Evolutionary conservation across 805 yeast species (phyloP), one percentile per base, ranked within the genome.

Genomic region (Yarrowia sp.): DNA sequence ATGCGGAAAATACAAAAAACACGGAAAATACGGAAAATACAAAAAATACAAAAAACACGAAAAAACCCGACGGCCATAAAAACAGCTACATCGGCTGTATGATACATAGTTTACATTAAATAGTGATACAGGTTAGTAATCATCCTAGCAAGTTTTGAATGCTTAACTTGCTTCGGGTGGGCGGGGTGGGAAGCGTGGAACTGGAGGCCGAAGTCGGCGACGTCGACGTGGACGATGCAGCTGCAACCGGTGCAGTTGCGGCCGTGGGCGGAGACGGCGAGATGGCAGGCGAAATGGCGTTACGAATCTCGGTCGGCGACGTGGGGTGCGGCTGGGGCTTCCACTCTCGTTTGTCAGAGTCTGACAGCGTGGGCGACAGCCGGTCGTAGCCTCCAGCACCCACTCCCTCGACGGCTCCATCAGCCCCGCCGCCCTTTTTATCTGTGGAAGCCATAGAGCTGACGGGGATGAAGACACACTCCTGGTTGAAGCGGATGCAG

Each of bases 401-500:
- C 22, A 48, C 54, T n/a, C 58, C 58, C 3, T 51, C 33, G 28
- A 24, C 46, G 7, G 30, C 40, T 4, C 30, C 26, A 1, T 49
- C 38, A 5, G 58, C 30, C 2, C 35, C 46, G 5, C 26, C 40
- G 24, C 26, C 26, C 36, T 54, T 40, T 26, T 54, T 54, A 44
- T 40, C 68, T 38, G 56, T 49, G 28, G 56, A 49, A 0, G 56
- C 56, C 28, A 68, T 64, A 16, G 70, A 66, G 54, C 69, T 64
- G 21, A 73, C 76, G 10, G 76, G 76, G 10, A 73, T 70, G 66
- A 71, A 73, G 12, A 73, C 61, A 62, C 76, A 73, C 52, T 71
- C 71, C 66, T 73, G 76, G 65, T 69, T 70, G 67, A 71, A 71
- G 43, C 71, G 67, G 14, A 67, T 66, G 67, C 76, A 73, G 67